Conservation (phyloP, 2,329 filamentous ascomycete species). For the Aspergillus oerlinghausenensis region DNA sequence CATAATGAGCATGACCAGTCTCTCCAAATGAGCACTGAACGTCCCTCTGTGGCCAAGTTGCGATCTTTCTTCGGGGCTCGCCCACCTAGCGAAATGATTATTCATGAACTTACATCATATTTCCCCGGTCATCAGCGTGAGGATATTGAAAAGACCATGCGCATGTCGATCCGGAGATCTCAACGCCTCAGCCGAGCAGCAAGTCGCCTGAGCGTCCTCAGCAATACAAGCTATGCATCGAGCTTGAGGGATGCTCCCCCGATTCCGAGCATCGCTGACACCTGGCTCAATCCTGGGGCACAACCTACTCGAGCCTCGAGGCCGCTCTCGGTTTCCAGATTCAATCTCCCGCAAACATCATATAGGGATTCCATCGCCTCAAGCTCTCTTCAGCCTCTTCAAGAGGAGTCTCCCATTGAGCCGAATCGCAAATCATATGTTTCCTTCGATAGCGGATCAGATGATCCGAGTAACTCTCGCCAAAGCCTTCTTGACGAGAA, state of each 20-base stretch:
- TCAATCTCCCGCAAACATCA: conserved; percentile 55
- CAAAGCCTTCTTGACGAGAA: conserved; percentile 84
- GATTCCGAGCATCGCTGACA: conserved; percentile 91
- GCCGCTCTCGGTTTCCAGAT: conserved; percentile 57
- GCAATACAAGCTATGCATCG: conserved; percentile 87
- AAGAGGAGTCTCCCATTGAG: conserved; percentile 83
- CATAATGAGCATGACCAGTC: conserved; percentile 26
- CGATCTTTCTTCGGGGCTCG: conserved; percentile 80
- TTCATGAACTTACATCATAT: conserved; percentile 91
- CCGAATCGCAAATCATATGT: conserved; percentile 93
- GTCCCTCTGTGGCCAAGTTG: conserved; percentile 36
- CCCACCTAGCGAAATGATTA: conserved; percentile 94
- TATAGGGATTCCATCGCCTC: conserved; percentile 87
- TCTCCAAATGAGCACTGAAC: conserved; percentile 22
- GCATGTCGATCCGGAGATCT: conserved; percentile 85
- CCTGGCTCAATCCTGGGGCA: conserved; percentile 67
- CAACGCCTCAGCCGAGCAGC: conserved; percentile 88
- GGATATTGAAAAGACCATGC: conserved; percentile 92
- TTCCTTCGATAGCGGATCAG: conserved; percentile 58
- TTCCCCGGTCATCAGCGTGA: conserved; percentile 93
- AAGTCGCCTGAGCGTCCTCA: conserved; percentile 87
- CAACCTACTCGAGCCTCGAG: conserved; percentile 49
- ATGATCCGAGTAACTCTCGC: conserved; percentile 71
- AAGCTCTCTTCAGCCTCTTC: conserved; percentile 80
- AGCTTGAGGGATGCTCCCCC: conserved; percentile 90